A percentile compares a stretch with the other conserved stretches of the same genome.
These are phyloP conservation scores for Pyrenophora graminea DNA, from an alignment of 2,329 filamentous ascomycete genomes.

Conservation along the genomic window DNA sequence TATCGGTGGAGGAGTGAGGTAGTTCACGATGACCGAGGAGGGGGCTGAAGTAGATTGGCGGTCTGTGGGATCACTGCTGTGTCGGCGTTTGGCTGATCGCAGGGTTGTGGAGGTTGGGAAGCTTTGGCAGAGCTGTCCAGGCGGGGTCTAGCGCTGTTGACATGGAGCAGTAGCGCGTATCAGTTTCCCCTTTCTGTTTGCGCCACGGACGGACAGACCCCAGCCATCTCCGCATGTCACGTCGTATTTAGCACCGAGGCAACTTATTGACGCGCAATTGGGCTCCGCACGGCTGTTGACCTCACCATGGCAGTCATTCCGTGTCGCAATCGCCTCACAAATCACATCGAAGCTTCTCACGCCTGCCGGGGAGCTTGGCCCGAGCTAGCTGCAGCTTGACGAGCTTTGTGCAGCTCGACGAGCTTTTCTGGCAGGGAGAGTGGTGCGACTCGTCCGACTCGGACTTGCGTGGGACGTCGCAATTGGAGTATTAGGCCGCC, in stretches of 20 bases:
- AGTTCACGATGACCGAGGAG: constrained; percentile 35
- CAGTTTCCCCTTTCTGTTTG: constrained; percentile 28
- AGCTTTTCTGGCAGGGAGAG: constrained; percentile 16
- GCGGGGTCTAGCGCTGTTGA: constrained; percentile 29
- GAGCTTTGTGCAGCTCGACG: constrained; percentile 20
- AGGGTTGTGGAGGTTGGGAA: constrained; percentile 26
- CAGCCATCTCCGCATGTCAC: constrained; percentile 8
- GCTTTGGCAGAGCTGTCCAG: constrained; percentile 29
- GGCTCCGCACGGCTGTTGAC: constrained; percentile 31
- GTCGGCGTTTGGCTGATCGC: constrained; percentile 27
- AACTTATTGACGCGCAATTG: constrained; percentile 23
- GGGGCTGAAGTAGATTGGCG: constrained; percentile 43
- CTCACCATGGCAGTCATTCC: constrained; percentile 22
- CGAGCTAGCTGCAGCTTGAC: constrained; percentile 21
- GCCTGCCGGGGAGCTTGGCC: constrained; percentile 24
- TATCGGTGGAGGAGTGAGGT: constrained; percentile 41
- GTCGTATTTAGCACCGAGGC: constrained; percentile 30
- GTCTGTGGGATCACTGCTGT: constrained; percentile 35
- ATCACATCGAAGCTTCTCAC: constrained; percentile 17
- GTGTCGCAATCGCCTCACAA: constrained; percentile 13
- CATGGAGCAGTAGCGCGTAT: constrained; percentile 27
- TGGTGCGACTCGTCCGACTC: constrained; percentile 23
- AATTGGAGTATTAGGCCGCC: constrained; percentile 33
- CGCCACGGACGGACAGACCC: constrained; percentile 4
- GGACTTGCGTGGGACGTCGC: constrained; percentile 37